Base-by-base conservation (phyloP, 164 flowering plant species). In the Akebia trifoliata region DNA sequence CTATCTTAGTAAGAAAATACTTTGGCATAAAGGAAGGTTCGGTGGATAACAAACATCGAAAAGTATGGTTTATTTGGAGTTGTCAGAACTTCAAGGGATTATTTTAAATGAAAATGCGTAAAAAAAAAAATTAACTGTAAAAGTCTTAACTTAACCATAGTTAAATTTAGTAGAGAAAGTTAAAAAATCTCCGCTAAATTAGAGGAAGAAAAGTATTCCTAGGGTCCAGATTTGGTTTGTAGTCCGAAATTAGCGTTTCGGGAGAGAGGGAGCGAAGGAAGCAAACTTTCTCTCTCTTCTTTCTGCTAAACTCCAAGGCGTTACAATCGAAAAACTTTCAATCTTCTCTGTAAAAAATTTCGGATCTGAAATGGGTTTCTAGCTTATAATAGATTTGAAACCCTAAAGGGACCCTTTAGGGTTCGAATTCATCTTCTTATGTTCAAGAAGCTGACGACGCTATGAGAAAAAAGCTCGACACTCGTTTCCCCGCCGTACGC, bases 401-500 rank as follows among this genome's bases (percentile, higher is more conserved):
- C 17, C 1, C 5, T 39, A 9, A 39, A 9, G 12, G 17, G 15
- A 39, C 43, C 9, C 0, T 39, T 39, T 15, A 18, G 4, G 44
- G 17, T 17, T 40, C 44, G 17, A 40, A 40, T 40, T 6, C 44
- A 21, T 2, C 8, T 22, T 4, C 21, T 24, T 48, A 42, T 21
- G 24, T 21, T 17, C 43, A 22, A 37, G 57, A 32, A 54, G n/a
- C 60, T 26, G 32, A 37, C 8, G 29, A 39, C 43, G 43, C 49
- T 3, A 57, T 42, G 60, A 42, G 60, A 35, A 57, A 42, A 34
- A 57, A 57, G 35, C 60, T 57, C 38, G 50, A 57, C 26, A 57
- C 60, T 26, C 60, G 60, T n/a, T 57, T 57, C 26, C 60, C 60
- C 10, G 60, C 60, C 32, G 50, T 57, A 43, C 22, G 35, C 14